Evolutionary conservation across 768 basidiomycete species (phyloP), one percentile per base, ranked within the genome.

Genomic region (Trametes sanguinea): DNA sequence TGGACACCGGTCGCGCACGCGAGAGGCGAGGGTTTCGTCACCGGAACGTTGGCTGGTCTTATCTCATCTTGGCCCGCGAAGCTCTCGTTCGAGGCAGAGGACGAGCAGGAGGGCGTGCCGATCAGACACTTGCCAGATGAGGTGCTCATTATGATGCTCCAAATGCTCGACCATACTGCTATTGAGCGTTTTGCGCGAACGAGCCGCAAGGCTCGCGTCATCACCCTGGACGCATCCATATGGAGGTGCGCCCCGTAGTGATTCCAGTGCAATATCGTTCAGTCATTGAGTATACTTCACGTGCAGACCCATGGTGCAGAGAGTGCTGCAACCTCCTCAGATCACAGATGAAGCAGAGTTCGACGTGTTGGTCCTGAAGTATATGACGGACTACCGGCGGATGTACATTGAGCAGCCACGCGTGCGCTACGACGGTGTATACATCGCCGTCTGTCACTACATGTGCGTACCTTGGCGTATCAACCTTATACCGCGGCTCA

Each of bases 371-470:
- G 76, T 85, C 11, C 73, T 80, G 22, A 75, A 73, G n/a, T 86
- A 85, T 71, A 71, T 73, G 51, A 81, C 77, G 51, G 85, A 92
- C 71, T 94, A 85, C 75, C 83, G 95, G 42, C 86, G 86, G 17
- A 75, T 90, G 8, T 92, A 84, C 72, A 83, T 96, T 45, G 90
- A 94, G 73, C 90, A 93, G 60, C 93, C 94, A 13, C 83, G 95
- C 50, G 73, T 96, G 51, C 85, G 95, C 42, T 72, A 89, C 64
- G 95, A 96, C 62, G 95, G 95, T 2, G 87, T 94, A 9, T 96
- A 96, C 72, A 95, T 97, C 54, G 88, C 92, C 22, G 89, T 92
- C 17, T 95, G 94, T 69, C 94, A 94, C 73, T 96, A 92, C 67
- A 78, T 88, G 90, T 91, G 72, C 63, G 85, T 74, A 53, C 57